A percentile compares a stretch with the other conserved stretches of the same genome.
Evolutionary conservation across 2,329 filamentous ascomycete species (phyloP).

Genomic region (Diaporthe helianthi): DNA sequence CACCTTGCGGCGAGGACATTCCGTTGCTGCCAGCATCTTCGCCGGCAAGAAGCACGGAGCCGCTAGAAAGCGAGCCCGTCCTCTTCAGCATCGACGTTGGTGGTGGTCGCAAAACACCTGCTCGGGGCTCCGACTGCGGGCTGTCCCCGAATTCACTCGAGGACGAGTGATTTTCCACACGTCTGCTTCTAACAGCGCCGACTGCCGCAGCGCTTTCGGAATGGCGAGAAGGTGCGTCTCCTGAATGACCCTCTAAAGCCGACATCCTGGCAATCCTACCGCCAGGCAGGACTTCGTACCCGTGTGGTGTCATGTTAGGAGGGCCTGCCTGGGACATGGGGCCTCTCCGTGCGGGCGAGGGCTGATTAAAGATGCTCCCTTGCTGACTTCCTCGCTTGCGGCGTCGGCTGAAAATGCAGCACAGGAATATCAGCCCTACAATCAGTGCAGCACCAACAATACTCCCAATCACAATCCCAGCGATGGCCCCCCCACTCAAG

Average conservation of each 20-base stretch:
- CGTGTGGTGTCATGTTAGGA: slow-evolving; percentile 49
- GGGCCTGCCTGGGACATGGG: slow-evolving; percentile 49
- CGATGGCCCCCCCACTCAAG: slow-evolving; percentile 86
- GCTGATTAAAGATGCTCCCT: slow-evolving; percentile 87
- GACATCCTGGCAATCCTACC: slow-evolving; percentile 96
- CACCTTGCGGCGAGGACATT: slow-evolving; percentile 83
- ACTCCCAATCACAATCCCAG: slow-evolving; percentile 86
- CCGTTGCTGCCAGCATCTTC: slow-evolving; percentile 76
- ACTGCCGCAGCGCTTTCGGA: slow-evolving; percentile 54
- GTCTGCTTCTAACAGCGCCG: slow-evolving; percentile 54
- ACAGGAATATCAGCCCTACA: slow-evolving; percentile 73
- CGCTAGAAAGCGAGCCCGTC: slow-evolving; percentile 88
- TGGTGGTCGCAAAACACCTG: slow-evolving; percentile 63
- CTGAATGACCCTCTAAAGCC: slow-evolving; percentile 79
- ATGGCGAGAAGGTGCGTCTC: slow-evolving; percentile 64
- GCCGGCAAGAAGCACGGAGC: slow-evolving; percentile 75
- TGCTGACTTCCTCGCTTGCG: slow-evolving; percentile 66
- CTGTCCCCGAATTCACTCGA: slow-evolving; percentile 77
- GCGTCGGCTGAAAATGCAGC: slow-evolving; percentile 58
- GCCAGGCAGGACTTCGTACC: slow-evolving; percentile 80
- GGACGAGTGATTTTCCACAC: slow-evolving; percentile 65
- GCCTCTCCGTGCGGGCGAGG: slow-evolving; percentile 71
- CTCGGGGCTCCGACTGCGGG: slow-evolving; percentile 70
- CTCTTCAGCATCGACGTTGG: slow-evolving; percentile 66
- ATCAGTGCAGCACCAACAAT: slow-evolving; percentile 75